A percentile compares a stretch with the other conserved stretches of the same genome.
These are phyloP conservation scores for Yamadazyma pseudoaaseri DNA, from an alignment of 1,139 yeast species.

Conservation along the genomic window DNA sequence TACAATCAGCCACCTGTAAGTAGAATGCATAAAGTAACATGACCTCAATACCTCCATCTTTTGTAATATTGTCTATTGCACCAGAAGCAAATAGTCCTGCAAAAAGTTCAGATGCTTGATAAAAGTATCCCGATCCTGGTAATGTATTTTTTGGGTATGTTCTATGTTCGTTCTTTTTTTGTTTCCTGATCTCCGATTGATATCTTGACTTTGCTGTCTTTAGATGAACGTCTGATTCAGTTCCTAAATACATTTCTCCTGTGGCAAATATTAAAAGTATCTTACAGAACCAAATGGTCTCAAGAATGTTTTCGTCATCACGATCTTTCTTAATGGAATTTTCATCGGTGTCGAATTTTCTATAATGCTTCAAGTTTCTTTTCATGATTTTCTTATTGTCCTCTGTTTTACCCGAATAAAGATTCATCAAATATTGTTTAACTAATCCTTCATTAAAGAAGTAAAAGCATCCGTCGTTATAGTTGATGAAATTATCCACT, in stretches of 20 bases:
- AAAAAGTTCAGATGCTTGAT: slow-evolving; percentile 72
- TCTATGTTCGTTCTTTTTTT: slow-evolving; percentile 6
- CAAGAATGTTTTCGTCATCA: slow-evolving; percentile 60
- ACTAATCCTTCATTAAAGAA: slow-evolving; percentile 81
- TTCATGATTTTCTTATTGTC: slow-evolving; percentile 41
- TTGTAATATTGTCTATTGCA: slow-evolving; percentile 72
- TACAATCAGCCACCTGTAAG: slow-evolving; percentile 82
- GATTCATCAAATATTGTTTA: slow-evolving; percentile 59
- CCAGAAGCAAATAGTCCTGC: slow-evolving; percentile 76
- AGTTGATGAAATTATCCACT: slow-evolving; percentile 74
- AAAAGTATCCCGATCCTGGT: slow-evolving; percentile 77
- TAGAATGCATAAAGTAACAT: slow-evolving; percentile 75
- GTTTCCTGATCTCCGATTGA: slow-evolving; percentile 40
- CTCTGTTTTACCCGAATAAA: slow-evolving; percentile 49
- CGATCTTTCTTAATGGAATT: slow-evolving; percentile 42
- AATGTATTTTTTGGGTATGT: slow-evolving; percentile 37
- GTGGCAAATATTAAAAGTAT: slow-evolving; percentile 72
- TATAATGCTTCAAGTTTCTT: slow-evolving; percentile 24
- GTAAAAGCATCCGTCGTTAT: slow-evolving; percentile 83
- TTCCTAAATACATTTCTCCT: slow-evolving; percentile 84
- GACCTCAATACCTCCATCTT: slow-evolving; percentile 83
- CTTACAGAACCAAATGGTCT: slow-evolving; percentile 81
- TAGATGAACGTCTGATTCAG: slow-evolving; percentile 50
- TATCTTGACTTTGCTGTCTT: slow-evolving; percentile 22
- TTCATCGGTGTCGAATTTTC: slow-evolving; percentile 37